phyloP scores from a whole-genome alignment of 495 filamentous ascomycete species.

The Podospora bellae-mahoneyi region DNA sequence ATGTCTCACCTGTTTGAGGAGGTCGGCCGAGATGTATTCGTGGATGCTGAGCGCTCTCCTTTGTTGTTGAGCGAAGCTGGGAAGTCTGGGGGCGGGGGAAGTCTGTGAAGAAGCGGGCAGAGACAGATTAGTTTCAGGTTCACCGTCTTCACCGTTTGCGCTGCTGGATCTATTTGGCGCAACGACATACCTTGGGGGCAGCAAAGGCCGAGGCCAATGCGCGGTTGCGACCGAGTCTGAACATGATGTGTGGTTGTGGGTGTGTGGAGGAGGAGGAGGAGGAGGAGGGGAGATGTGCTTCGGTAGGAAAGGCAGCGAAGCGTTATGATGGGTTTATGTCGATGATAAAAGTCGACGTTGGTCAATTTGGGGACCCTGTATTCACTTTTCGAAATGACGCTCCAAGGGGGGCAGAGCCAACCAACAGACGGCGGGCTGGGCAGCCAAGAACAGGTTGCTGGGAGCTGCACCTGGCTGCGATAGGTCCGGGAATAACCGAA shows the following conservation, averaged over 20 bases:
- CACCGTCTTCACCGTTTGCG: not conserved
- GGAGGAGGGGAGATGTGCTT: not conserved
- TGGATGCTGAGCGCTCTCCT: constrained; percentile 87
- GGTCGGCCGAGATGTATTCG: constrained; percentile 90
- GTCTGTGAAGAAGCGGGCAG: constrained; percentile 21
- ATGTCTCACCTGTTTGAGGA: constrained; percentile 69
- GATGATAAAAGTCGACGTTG: not conserved
- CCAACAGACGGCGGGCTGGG: not conserved
- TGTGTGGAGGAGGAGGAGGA: not conserved
- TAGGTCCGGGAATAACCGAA: constrained; percentile 7
- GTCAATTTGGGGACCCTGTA: not conserved
- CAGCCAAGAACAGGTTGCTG: not conserved
- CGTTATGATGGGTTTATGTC: not conserved
- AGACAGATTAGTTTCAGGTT: constrained; percentile 11
- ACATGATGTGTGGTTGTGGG: constrained; percentile 35
- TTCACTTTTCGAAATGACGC: constrained; percentile 13
- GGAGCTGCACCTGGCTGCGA: not conserved
- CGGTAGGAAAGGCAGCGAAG: not conserved
- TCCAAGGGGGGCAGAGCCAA: not conserved
- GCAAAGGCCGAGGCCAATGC: constrained; percentile 48
- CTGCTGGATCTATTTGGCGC: not conserved
- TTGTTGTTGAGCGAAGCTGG: constrained; percentile 56
- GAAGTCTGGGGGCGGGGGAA: constrained; percentile 43
- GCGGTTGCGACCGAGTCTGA: constrained; percentile 47
- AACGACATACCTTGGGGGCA: constrained; percentile 42